phyloP scores from a whole-genome alignment of 179 eudicot species.

The Sideroxylon spinosum region DNA sequence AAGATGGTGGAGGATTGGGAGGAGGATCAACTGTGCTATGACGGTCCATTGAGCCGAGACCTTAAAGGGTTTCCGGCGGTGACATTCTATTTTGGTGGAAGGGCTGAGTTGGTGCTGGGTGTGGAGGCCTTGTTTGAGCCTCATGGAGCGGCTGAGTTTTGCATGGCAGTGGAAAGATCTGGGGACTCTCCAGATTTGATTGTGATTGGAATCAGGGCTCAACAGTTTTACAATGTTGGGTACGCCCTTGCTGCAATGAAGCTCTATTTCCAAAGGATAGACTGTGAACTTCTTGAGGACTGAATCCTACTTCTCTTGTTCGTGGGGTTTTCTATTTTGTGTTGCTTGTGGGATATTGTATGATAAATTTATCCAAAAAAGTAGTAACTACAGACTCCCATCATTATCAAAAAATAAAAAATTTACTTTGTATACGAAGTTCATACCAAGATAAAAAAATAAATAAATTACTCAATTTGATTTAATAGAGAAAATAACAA shows the following conservation, averaged over 20 bases:
- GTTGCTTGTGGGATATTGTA: too few species aligned
- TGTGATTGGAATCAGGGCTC: conserved; percentile 18
- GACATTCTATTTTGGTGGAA: conserved; percentile 16
- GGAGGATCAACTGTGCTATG: conserved; percentile 8
- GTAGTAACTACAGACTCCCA: too few species aligned
- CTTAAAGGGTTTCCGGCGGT: conserved; percentile 20
- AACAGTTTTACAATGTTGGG: conserved; percentile 21
- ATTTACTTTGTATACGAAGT: too few species aligned
- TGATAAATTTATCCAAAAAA: too few species aligned
- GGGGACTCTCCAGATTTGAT: not conserved
- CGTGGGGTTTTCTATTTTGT: too few species aligned
- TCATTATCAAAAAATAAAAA: too few species aligned
- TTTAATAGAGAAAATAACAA: too few species aligned
- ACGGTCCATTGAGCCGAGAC: conserved; percentile 12
- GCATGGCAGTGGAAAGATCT: conserved; percentile 8
- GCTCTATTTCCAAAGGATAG: conserved; percentile 16
- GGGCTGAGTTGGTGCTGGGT: conserved; percentile 13
- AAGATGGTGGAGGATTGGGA: too few species aligned
- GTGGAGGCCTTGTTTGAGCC: not conserved
- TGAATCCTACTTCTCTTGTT: not conserved
- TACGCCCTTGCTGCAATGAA: conserved; percentile 11
- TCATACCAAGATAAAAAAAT: too few species aligned
- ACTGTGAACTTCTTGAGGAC: not conserved
- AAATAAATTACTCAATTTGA: too few species aligned
- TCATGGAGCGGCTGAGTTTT: not conserved